phyloP scores from a whole-genome alignment of 1,139 yeast species.

The Diutina catenulata region DNA sequence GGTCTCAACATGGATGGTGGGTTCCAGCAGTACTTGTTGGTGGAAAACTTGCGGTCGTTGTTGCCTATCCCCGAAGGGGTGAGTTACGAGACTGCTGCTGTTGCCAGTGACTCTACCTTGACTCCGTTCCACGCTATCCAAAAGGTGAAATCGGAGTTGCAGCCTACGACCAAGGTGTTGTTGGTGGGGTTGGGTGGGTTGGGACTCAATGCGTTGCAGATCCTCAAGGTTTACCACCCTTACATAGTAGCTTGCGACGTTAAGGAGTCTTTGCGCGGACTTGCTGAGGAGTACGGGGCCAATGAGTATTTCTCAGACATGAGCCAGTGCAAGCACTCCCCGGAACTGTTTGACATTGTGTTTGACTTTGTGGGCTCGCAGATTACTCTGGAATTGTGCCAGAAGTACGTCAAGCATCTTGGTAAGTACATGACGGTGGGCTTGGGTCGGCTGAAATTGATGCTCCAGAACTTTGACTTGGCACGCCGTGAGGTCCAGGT shows the following conservation, averaged over 20 bases:
- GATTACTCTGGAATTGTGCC: conserved; percentile 22
- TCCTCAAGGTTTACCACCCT: conserved; percentile 29
- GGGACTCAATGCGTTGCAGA: conserved; percentile 39
- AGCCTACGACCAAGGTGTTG: conserved; percentile 28
- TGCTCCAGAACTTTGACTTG: conserved; percentile 22
- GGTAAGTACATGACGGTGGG: conserved; percentile 38
- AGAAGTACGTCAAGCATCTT: conserved; percentile 19
- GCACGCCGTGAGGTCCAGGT: conserved; percentile 32
- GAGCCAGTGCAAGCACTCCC: conserved; percentile 15
- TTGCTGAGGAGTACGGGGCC: conserved; percentile 31
- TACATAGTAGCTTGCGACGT: conserved; percentile 29
- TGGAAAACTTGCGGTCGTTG: conserved; percentile 23
- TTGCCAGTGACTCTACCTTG: conserved; percentile 36
- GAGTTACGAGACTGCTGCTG: conserved; percentile 35
- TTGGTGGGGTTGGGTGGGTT: conserved; percentile 41
- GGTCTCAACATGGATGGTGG: conserved; percentile 41
- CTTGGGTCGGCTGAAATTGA: conserved; percentile 24
- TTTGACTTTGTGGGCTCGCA: conserved; percentile 38
- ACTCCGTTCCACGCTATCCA: conserved; percentile 41
- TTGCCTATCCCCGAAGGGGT: conserved; percentile 37
- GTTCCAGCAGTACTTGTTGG: conserved; percentile 33
- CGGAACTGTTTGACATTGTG: conserved; percentile 25
- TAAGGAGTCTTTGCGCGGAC: conserved; percentile 17
- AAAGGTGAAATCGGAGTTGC: conserved; percentile 21
- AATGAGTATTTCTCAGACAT: conserved; percentile 28